Conservation (phyloP, 768 basidiomycete genomes). For the Lentinula raphanica region DNA sequence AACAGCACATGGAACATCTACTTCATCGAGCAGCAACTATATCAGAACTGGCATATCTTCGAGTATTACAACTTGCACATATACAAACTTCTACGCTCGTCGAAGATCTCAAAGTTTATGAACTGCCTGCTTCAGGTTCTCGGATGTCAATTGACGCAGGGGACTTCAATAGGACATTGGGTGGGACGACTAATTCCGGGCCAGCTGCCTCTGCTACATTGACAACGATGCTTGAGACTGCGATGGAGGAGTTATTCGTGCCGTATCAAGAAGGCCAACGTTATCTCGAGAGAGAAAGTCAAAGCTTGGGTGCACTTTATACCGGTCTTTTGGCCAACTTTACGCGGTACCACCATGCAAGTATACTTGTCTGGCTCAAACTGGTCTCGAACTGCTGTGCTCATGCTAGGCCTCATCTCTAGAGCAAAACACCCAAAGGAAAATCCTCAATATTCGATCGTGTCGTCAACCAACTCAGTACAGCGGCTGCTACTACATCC, state of each 20-base stretch:
- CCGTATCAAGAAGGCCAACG: slow-evolving; percentile 89
- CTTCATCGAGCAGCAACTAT: slow-evolving; percentile 68
- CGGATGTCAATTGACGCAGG: slow-evolving; percentile 59
- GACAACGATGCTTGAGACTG: slow-evolving; percentile 85
- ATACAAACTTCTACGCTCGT: slow-evolving; percentile 71
- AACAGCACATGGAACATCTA: slow-evolving; percentile 91
- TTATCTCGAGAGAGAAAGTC: slow-evolving; percentile 89
- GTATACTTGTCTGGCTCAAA: slow-evolving; percentile 34
- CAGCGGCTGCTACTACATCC: slow-evolving; percentile 63
- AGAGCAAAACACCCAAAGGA: slow-evolving; percentile 60
- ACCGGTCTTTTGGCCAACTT: slow-evolving; percentile 66
- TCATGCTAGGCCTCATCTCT: slow-evolving; percentile 8
- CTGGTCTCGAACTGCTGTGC: slow-evolving; percentile 19
- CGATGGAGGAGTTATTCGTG: slow-evolving; percentile 94
- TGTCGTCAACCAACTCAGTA: slow-evolving; percentile 84
- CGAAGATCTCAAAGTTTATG: slow-evolving; percentile 89
- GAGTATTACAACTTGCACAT: slow-evolving; percentile 85
- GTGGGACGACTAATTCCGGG: slow-evolving; percentile 37
- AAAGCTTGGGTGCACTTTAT: slow-evolving; percentile 77
- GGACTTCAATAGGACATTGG: slow-evolving; percentile 55
- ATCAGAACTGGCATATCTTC: slow-evolving; percentile 87
- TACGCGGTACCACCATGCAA: slow-evolving; percentile 66
- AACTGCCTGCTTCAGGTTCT: slow-evolving; percentile 64
- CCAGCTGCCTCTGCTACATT: slow-evolving; percentile 53
- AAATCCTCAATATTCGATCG: slow-evolving; percentile 80